phyloP scores from a whole-genome alignment of 768 basidiomycete genomes.

The Leccinum olivaceopallidum region DNA sequence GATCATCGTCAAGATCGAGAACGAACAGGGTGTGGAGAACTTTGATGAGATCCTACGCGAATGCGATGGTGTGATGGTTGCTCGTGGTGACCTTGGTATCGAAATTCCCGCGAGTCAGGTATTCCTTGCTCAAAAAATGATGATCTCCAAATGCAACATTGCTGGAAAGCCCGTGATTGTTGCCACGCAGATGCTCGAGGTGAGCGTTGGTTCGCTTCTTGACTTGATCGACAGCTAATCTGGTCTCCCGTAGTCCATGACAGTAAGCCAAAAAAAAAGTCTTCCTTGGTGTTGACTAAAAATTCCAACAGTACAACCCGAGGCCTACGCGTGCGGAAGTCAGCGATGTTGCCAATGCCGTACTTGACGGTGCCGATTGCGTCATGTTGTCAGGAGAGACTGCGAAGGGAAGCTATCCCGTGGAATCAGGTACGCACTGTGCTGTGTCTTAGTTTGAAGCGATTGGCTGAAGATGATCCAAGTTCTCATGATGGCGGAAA shows the following conservation, averaged over 20 bases:
- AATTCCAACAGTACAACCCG: conserved; percentile 81
- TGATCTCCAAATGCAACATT: conserved; percentile 99
- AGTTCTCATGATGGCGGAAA: conserved; percentile 99
- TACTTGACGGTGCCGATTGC: conserved; percentile 97
- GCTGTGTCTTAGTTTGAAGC: background rate
- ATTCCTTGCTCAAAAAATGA: conserved; percentile 99
- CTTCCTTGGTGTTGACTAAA: conserved; percentile 3
- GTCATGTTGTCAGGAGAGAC: conserved; percentile 99
- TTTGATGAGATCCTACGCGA: conserved; percentile 98
- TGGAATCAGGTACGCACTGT: conserved; percentile 76
- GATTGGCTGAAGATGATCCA: conserved; percentile 11
- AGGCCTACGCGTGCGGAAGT: conserved; percentile 98
- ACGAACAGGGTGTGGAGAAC: conserved; percentile 98
- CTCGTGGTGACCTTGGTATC: conserved; percentile 98
- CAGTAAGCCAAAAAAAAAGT: conserved; percentile 48
- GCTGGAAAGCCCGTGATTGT: conserved; percentile 98
- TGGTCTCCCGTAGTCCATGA: conserved; percentile 74
- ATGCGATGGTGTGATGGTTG: conserved; percentile 99
- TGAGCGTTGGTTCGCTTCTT: conserved; percentile 31
- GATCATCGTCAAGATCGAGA: conserved; percentile 99
- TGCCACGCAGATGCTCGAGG: conserved; percentile 99
- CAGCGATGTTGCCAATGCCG: conserved; percentile 98
- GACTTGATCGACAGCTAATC: conserved; percentile 11
- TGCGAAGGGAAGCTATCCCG: conserved; percentile 95
- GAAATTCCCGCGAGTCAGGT: conserved; percentile 99